These are phyloP conservation scores for Platanthera guangdongensis DNA, from an alignment of 106 monocot species.

Conservation along the genomic window DNA sequence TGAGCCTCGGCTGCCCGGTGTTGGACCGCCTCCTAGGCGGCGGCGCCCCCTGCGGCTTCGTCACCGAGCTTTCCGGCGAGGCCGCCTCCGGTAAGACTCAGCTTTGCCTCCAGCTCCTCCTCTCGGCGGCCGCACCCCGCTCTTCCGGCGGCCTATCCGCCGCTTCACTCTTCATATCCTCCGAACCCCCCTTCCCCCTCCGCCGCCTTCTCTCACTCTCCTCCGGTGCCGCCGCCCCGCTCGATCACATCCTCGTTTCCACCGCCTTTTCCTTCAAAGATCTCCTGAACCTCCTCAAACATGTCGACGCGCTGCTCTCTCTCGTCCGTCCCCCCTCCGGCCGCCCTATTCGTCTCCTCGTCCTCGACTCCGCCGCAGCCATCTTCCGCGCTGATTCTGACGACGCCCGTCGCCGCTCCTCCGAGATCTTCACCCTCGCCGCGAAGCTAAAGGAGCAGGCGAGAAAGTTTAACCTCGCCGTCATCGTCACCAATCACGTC, in stretches of 20 bases:
- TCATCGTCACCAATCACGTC: conserved; percentile 83
- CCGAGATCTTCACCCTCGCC: conserved; percentile 54
- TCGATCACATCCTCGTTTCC: conserved; percentile 69
- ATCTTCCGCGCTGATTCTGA: conserved; percentile 79
- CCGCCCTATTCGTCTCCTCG: conserved; percentile 47
- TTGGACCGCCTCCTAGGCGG: conserved; percentile 69
- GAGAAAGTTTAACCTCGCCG: conserved; percentile 27
- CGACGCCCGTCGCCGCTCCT: conserved; percentile 44
- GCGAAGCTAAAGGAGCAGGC: conserved; percentile 61
- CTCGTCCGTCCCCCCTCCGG: conserved; percentile 21
- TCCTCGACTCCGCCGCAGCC: conserved; percentile 79
- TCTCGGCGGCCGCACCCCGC: conserved; percentile 40
- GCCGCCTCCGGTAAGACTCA: conserved; percentile 76
- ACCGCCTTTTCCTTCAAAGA: conserved; percentile 54
- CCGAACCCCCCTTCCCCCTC: conserved; percentile 71
- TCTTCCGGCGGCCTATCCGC: conserved; percentile 39
- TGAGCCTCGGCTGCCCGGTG: conserved; percentile 63
- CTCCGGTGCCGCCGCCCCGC: conserved; percentile 17
- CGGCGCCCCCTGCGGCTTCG: conserved; percentile 64
- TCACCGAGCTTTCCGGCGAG: conserved; percentile 86
- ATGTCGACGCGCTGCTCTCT: conserved; percentile 28
- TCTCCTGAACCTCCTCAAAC: conserved; percentile 53
- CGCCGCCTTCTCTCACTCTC: conserved; percentile 42
- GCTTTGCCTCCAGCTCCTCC: conserved; percentile 86
- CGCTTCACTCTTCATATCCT: conserved; percentile 75